Evolutionary conservation across 2,329 filamentous ascomycete genomes (phyloP).

Genomic region (Tolypocladium capitatum): DNA sequence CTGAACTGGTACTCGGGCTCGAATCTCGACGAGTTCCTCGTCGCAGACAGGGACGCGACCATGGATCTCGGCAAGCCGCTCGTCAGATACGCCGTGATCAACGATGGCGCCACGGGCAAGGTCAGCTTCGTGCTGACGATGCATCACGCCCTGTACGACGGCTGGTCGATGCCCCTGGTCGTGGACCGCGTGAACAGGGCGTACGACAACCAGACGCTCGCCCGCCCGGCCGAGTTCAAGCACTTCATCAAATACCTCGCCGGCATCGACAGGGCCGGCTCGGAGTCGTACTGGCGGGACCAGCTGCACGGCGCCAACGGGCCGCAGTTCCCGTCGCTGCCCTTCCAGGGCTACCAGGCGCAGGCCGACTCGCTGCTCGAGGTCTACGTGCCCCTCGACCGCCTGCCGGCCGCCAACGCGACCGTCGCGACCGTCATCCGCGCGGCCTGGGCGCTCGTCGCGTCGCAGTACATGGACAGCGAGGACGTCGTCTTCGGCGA

Average conservation of each 20-base stretch:
- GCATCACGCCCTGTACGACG: conserved; percentile 44
- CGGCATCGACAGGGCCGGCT: conserved; percentile 22
- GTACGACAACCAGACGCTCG: conserved; percentile 20
- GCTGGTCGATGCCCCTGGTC: conserved; percentile 39
- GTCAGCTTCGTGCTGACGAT: conserved; percentile 37
- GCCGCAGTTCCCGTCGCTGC: conserved; percentile 34
- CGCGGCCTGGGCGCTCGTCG: conserved; percentile 45
- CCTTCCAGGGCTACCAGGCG: conserved; percentile 32
- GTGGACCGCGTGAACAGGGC: conserved; percentile 34
- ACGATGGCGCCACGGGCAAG: conserved; percentile 16
- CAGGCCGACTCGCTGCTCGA: conserved; percentile 40
- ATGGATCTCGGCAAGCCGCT: conserved; percentile 33
- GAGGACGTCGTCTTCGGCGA: conserved; percentile 45
- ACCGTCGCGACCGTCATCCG: conserved; percentile 43
- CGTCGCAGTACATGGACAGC: conserved; percentile 37
- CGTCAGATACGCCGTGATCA: conserved; percentile 30
- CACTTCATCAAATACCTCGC: conserved; percentile 35
- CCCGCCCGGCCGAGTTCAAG: conserved; percentile 29
- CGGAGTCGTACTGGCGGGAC: conserved; percentile 33
- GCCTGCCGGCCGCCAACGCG: conserved; percentile 22
- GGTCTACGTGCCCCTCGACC: conserved; percentile 30
- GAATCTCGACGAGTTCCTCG: conserved; percentile 26
- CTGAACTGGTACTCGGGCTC: conserved; percentile 20
- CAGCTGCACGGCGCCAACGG: conserved; percentile 29
- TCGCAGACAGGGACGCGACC: conserved; percentile 22